Base-by-base conservation (phyloP, 345 rosid species). In the Euphorbia peplus region DNA sequence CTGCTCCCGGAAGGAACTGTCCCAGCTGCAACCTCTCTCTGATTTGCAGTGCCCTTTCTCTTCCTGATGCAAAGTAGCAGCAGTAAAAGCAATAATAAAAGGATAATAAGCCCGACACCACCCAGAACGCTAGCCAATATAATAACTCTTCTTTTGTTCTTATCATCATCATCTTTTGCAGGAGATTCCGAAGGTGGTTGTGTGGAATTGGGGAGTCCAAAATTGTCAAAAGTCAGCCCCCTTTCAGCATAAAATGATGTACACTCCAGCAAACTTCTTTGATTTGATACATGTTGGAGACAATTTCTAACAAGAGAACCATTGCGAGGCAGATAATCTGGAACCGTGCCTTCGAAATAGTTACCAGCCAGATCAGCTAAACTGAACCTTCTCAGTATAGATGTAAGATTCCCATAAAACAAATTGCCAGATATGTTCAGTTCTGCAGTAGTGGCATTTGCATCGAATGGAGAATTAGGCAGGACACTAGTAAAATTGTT, bases 291-390 rank as follows among this genome's bases (percentile, higher is more conserved):
- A 63, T 73, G 70, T 67, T 80, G 92, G 70, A 95, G 96, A 69
- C 99, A 95, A 77, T 95, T 95, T 19, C 79, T 74, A 14, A 24
- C 72, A 66, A 91, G 83, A 70, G 91, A 83, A 37, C 86, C 77
- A 69, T 88, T 87, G 14, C 35, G 28, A 51, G 5, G 58, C 67
- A 78, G 79, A 75, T 80, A 88, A 21, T 83, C 84, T 0, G 93
- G 98, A 85, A 92, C 85, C 74, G 54, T 74, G 59, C 99, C 99
- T 70, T 92, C 76, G 30, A 95, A 90, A 72, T 87, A 95, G 62
- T 95, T 95, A 62, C 86, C 85, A 4, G 96, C 87, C 73, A 95
- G 79, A 74, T 90, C 80, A 50, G 73, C 55, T 5, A 25, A 67
- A 19, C 65, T 55, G 72, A 88, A 95, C 79, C 86, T 86, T 71